phyloP scores from a whole-genome alignment of 164 flowering plant species.

The Dillenia suffruticosa region DNA sequence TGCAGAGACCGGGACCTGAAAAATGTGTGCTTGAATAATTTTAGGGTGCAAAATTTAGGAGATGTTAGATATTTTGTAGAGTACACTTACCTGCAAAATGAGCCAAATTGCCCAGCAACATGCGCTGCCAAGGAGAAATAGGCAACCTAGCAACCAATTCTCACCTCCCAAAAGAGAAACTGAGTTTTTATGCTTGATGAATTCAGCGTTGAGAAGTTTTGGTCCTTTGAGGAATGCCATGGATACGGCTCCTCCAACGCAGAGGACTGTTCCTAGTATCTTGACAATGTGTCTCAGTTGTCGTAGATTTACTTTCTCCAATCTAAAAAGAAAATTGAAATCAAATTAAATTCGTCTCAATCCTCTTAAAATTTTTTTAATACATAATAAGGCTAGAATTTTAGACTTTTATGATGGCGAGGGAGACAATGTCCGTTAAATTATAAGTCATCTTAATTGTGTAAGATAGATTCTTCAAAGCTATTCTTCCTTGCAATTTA shows the following conservation, averaged over 20 bases:
- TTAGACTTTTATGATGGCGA: too few relatives aligned
- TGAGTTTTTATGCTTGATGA: constrained; percentile 2
- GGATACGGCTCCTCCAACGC: constrained; percentile 44
- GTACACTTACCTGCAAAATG: constrained; percentile 48
- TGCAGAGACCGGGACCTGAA: constrained; percentile 51
- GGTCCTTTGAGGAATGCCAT: constrained; percentile 57
- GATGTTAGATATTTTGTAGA: too few relatives aligned
- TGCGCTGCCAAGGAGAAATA: constrained; percentile 41
- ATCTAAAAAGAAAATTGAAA: constrained; percentile 15
- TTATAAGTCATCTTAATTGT: too few relatives aligned
- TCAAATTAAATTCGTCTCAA: too few relatives aligned
- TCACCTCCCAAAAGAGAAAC: constrained; percentile 14
- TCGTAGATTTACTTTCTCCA: constrained; percentile 42
- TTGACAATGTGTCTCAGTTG: constrained; percentile 42
- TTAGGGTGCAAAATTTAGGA: not conserved
- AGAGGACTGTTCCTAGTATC: constrained; percentile 43
- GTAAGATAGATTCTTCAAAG: too few relatives aligned
- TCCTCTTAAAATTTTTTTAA: too few relatives aligned
- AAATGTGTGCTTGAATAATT: not conserved
- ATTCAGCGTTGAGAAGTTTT: constrained; percentile 42
- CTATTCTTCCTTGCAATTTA: too few relatives aligned
- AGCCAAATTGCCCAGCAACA: constrained; percentile 69
- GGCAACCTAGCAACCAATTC: constrained; percentile 53
- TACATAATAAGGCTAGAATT: too few relatives aligned
- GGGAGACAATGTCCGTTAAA: too few relatives aligned